Evolutionary conservation across 495 filamentous ascomycete genomes (phyloP).

Genomic region (Cercophora sp.): DNA sequence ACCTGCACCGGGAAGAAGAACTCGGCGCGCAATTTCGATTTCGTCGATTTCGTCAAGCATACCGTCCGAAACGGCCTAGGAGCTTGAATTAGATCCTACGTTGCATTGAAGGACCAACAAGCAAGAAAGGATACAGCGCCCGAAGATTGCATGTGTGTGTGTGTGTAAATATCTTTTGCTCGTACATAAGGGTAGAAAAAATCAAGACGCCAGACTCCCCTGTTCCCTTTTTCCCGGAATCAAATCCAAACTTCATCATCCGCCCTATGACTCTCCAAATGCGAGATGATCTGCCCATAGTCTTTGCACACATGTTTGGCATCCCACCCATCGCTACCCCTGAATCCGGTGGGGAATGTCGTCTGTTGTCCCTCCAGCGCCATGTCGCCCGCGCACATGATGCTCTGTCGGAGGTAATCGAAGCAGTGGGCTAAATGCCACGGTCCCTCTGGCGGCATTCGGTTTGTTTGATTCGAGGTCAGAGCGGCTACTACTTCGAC

Average conservation of each 20-base stretch:
- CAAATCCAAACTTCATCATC: slow-evolving; percentile 42
- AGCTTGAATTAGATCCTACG: no score
- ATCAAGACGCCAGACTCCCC: no score
- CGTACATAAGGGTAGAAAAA: no score
- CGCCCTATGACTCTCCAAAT: slow-evolving; percentile 37
- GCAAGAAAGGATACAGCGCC: no score
- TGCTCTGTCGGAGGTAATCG: slow-evolving; percentile 45
- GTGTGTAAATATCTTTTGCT: no score
- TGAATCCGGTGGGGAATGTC: slow-evolving; percentile 36
- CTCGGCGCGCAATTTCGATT: not conserved
- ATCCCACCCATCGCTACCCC: slow-evolving; percentile 46
- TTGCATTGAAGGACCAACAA: no score
- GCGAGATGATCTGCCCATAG: slow-evolving; percentile 29
- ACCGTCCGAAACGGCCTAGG: no score
- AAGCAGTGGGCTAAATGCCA: slow-evolving; percentile 48
- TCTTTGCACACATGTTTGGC: slow-evolving; percentile 46
- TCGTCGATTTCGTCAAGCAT: not conserved
- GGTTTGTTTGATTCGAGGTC: slow-evolving; percentile 24
- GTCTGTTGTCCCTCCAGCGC: slow-evolving; percentile 44
- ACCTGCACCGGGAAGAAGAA: slow-evolving; percentile 22
- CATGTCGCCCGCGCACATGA: slow-evolving; percentile 45
- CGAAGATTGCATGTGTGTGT: no score
- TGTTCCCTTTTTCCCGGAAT: no score
- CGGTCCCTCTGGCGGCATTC: slow-evolving; percentile 32
- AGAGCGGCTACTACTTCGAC: slow-evolving; percentile 34